Base-by-base conservation (phyloP, 73 alveolate species). In the Uronychia binucleata region DNA sequence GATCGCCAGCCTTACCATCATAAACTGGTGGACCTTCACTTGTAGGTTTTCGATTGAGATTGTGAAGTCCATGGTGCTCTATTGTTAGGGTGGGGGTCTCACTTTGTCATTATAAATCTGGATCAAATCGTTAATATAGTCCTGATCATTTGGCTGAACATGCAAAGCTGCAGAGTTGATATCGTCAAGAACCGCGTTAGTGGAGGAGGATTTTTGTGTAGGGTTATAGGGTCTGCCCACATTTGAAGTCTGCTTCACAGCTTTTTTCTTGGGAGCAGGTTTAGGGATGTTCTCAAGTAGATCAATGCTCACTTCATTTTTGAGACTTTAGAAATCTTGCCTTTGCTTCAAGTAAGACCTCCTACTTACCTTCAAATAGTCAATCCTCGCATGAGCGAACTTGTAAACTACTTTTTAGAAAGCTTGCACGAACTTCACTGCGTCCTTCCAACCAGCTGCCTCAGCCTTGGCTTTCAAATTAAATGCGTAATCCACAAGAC, bases 81-180 rank as follows among this genome's bases (percentile, higher is more conserved):
- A n/a, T n/a, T n/a, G n/a, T n/a, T n/a, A n/a, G n/a, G n/a, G n/a
- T n/a, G n/a, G n/a, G n/a, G n/a, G n/a, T n/a, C n/a, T n/a, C n/a
- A n/a, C n/a, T n/a, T 35, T 80, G 34, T 87, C 84, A 28, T 87
- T 74, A 31, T 80, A 87, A 26, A 87, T 34, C 11, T 84, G 79
- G 25, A 80, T 81, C 79, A 87, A 35, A 33, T 87, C 59, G 34
- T 87, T 87, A 13, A 34, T 11, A 46, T 28, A 87, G 0, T 59
- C 35, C 31, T 81, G 79, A 30, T 60, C 58, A 13, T 33, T 79
- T 25, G 74, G 30, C 31, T 82, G 28, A n/a, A 11, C 11, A 32
- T 58, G 77, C 0, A 82, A 27, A 1, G 11, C 1, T 0, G 60
- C 58, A 1, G 59, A 1, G 26, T 26, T 30, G 30, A 30, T 1